Percentiles rank a stretch among this genome's conserved stretches.
Evolutionary conservation across 768 basidiomycete species (phyloP).

Genomic region (Sporobolomyces pararoseus): DNA sequence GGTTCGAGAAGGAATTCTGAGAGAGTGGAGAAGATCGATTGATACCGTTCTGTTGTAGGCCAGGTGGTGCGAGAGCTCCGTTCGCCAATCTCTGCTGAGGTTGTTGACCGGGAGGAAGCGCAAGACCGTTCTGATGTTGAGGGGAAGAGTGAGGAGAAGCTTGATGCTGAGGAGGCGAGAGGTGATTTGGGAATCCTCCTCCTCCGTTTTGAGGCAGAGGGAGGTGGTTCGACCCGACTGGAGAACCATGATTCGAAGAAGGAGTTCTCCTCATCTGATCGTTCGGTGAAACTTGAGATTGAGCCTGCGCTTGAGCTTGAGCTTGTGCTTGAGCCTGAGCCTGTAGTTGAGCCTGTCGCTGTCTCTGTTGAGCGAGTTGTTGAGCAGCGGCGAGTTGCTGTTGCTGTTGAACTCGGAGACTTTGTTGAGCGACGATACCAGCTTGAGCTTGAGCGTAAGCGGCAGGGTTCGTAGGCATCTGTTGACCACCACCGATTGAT

Average conservation of each 20-base stretch:
- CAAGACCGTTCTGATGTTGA: slow-evolving; percentile 15
- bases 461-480: slow-evolving; percentile 11
- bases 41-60: slow-evolving; percentile 17
- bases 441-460: slow-evolving; percentile 31
- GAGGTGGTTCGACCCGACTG: background rate
- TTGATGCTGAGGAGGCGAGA: background rate
- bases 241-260: slow-evolving; percentile 18
- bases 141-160: slow-evolving; percentile 4
- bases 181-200: background rate
- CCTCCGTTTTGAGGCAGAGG: slow-evolving; percentile 6
- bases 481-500: background rate
- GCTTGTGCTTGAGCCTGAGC: slow-evolving; percentile 11
- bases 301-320: slow-evolving; percentile 1
- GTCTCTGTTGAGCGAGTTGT: slow-evolving; percentile 12
- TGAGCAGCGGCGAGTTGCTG: slow-evolving; percentile 16
- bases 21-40: slow-evolving; percentile 35
- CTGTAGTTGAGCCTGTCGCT: slow-evolving; percentile 16
- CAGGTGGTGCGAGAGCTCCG: slow-evolving; percentile 8
- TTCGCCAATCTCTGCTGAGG: slow-evolving; percentile 8
- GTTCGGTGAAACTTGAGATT: slow-evolving; percentile 5
- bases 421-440: slow-evolving; percentile 21
- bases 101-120: slow-evolving; percentile 11
- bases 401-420: slow-evolving; percentile 22
- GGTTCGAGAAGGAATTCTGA: slow-evolving; percentile 27
- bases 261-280: slow-evolving; percentile 31